Conservation (phyloP, 2,329 filamentous ascomycete species). For the Sporothrix pallida region DNA sequence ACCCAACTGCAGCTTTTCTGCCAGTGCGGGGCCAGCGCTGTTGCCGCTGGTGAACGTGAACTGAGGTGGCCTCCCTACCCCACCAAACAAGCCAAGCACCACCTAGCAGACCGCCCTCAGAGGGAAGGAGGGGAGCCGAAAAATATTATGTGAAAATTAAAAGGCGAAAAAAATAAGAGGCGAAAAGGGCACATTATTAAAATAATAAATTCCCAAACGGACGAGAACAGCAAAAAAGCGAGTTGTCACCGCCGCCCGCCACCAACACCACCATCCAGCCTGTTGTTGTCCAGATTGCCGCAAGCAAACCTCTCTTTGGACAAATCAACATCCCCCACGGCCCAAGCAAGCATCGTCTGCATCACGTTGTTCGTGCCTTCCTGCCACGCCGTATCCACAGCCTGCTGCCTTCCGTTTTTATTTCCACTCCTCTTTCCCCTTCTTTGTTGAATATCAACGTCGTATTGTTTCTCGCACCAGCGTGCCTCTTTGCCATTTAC, state of each 20-base stretch:
- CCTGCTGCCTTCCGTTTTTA: not conserved
- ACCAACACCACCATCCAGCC: conserved; percentile 14
- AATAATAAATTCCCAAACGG: conserved; percentile 18
- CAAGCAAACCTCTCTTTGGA: not conserved
- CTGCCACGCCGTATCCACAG: not conserved
- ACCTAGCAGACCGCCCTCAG: conserved; percentile 26
- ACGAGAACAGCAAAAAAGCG: not conserved
- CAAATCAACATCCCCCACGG: conserved; percentile 8
- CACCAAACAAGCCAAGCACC: conserved; percentile 27
- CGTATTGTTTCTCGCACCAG: not conserved
- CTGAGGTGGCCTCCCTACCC: conserved; percentile 18
- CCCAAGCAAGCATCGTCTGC: conserved; percentile 20
- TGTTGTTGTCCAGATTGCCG: conserved; percentile 6
- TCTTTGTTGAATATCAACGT: not conserved
- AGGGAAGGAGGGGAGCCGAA: conserved; percentile 23
- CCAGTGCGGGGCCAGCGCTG: conserved; percentile 24
- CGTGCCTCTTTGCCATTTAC: not conserved
- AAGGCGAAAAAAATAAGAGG: conserved; percentile 15
- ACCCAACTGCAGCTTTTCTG: conserved; percentile 25
- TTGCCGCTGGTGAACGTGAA: not conserved
- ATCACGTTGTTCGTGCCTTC: conserved; percentile 1
- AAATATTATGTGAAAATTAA: conserved; percentile 12
- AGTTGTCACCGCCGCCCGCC: conserved; percentile 27
- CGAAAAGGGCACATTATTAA: conserved; percentile 17
- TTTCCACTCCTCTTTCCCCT: not conserved